These are phyloP conservation scores for Penicillium steckii DNA, from an alignment of 495 filamentous ascomycete species.

Conservation along the genomic window DNA sequence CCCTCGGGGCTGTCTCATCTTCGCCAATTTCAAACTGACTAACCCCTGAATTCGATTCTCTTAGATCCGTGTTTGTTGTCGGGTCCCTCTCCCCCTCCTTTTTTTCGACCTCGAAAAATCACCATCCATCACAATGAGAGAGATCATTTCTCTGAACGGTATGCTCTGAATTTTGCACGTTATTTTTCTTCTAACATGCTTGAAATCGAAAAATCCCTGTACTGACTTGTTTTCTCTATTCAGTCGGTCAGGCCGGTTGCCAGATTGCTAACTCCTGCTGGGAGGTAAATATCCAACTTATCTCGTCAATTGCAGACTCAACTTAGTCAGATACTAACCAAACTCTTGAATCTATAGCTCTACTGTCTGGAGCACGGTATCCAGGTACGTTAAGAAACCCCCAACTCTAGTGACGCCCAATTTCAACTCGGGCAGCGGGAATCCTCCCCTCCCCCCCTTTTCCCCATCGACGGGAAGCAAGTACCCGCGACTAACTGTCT, in stretches of 20 bases:
- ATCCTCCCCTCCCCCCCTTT: constrained; percentile 16
- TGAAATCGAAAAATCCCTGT: constrained; percentile 12
- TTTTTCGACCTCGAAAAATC: constrained; percentile 34
- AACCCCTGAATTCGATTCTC: constrained; percentile 26
- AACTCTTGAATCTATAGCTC: constrained; percentile 60
- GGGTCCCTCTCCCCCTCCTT: constrained; percentile 32
- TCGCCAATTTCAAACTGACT: constrained; percentile 2
- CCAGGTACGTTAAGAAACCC: constrained; percentile 69
- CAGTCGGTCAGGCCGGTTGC: constrained; percentile 99
- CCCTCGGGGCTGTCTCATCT: not conserved
- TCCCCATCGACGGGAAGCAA: constrained; percentile 12
- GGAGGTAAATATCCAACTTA: constrained; percentile 70
- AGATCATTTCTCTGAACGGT: constrained; percentile 99
- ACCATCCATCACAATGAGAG: constrained; percentile 76
- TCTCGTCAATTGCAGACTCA: constrained; percentile 13
- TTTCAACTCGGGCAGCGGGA: constrained; percentile 12
- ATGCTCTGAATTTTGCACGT: constrained; percentile 33
- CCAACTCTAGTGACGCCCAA: constrained; percentile 15
- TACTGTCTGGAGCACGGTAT: constrained; percentile 99
- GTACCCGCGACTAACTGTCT: constrained; percentile 22
- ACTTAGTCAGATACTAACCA: constrained; percentile 26
- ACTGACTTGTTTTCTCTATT: constrained; percentile 27
- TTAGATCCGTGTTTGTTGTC: constrained; percentile 33
- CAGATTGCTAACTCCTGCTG: constrained; percentile 99
- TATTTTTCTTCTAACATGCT: constrained; percentile 2